phyloP scores from a whole-genome alignment of 768 basidiomycete species.

The Tylopilus intermedius region DNA sequence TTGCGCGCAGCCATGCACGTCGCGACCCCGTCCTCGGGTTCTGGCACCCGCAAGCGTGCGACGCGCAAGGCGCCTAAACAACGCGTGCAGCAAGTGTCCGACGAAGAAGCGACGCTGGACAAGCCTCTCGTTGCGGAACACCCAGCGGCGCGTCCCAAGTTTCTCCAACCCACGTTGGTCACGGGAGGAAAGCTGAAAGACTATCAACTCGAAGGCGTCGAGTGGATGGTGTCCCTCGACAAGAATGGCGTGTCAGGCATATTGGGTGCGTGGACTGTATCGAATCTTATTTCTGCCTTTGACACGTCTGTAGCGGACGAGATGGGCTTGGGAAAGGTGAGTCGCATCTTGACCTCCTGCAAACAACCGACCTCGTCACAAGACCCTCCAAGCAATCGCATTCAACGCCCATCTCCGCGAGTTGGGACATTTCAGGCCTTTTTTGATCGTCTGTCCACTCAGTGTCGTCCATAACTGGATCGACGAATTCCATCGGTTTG shows the following conservation, averaged over 20 bases:
- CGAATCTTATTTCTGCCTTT: constrained; percentile 1
- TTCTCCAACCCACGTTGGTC: constrained; percentile 72
- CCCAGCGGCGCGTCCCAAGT: constrained; percentile 30
- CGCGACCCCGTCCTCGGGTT: background rate
- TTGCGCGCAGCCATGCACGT: constrained; percentile 28
- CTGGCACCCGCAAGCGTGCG: constrained; percentile 9
- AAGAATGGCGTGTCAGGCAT: constrained; percentile 83
- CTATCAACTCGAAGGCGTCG: constrained; percentile 90
- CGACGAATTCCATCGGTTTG: constrained; percentile 79
- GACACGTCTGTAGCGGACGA: constrained; percentile 65
- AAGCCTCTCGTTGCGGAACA: constrained; percentile 10
- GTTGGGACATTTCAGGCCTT: constrained; percentile 61
- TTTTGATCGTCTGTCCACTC: constrained; percentile 88
- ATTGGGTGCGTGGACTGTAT: constrained; percentile 44
- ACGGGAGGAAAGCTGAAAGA: constrained; percentile 83
- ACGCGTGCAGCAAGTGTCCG: constrained; percentile 7
- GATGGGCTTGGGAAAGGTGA: constrained; percentile 88
- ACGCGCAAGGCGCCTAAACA: constrained; percentile 9
- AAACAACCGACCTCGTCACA: background rate
- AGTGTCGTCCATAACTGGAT: constrained; percentile 92
- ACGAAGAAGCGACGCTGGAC: background rate
- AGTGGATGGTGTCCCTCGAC: constrained; percentile 90
- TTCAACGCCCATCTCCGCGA: constrained; percentile 89
- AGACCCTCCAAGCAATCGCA: constrained; percentile 94
- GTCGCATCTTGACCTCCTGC: constrained; percentile 4